Evolutionary conservation across 2,329 filamentous ascomycete genomes (phyloP), one percentile per base, ranked within the genome.

Genomic region (Chrysoporthe austroafricana): DNA sequence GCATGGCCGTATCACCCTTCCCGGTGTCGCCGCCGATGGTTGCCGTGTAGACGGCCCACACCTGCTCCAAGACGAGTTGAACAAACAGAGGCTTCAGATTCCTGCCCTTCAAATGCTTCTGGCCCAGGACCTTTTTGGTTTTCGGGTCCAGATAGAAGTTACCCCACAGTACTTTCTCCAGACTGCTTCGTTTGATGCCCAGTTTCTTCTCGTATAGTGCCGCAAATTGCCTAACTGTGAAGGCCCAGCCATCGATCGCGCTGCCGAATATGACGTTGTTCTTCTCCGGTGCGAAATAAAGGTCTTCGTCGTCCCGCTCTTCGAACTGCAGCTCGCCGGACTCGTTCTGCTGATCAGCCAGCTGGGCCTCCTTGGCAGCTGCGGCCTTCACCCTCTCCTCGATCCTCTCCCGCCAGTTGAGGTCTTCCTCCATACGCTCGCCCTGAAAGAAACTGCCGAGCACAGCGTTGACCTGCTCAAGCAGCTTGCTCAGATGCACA

Each of bases 261-360:
- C 95, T 98, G 82, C 93, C 94, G 78, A 99, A 99, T 71, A 99
- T 98, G 78, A 99, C 96, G 76, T 99, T 99, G 79, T 97, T 97
- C 79, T 95, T 97, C 76, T 99, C 96, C 0, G 96, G 96, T 0
- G 96, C 93, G 79, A 99, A 99, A 78, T 99, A 99, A 36, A 99
- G 90, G 77, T 97, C 94, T 77, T 98, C 94, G 75, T 99, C 96
- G 74, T 97, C 94, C 73, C 90, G 89, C 77, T 98, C 96, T 77
- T 97, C 90, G 73, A 93, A 99, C 67, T 90, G 86, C 5, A 88
- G 77, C 18, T 90, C 88, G 3, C 87, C 86, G n/a, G 81, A 79
- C 5, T 85, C 83, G 66, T 81, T 83, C 57, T 83, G 81, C 63
- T 86, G 80, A 62, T 86, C 84, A 39, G 81, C 82, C 14, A 79